phyloP scores from a whole-genome alignment of 225 moss, liverwort and hornwort genomes.

The Ulota crispa region DNA sequence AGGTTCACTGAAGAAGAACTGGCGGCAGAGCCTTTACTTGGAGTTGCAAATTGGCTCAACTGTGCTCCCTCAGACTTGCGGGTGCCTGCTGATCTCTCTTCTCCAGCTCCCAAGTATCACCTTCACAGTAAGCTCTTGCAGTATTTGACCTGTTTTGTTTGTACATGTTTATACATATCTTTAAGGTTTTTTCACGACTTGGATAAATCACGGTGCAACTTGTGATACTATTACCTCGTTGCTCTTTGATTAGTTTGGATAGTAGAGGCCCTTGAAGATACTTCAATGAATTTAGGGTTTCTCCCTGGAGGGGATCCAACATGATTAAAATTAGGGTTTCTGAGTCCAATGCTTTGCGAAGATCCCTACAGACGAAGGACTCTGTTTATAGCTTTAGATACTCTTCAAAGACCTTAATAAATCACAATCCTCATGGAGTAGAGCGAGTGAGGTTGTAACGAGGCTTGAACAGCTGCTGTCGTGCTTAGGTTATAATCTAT shows the following conservation, averaged over 20 bases:
- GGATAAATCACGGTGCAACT: background rate
- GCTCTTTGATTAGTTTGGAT: background rate
- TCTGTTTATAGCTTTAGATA: background rate
- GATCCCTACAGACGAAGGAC: background rate
- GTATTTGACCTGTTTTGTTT: background rate
- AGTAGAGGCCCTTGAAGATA: background rate
- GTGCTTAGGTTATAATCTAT: background rate
- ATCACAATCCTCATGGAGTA: background rate
- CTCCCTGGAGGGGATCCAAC: too few species aligned
- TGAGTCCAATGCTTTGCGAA: background rate
- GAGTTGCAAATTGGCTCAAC: conserved; percentile 44
- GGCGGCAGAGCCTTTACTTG: conserved; percentile 44
- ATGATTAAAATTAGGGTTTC: background rate
- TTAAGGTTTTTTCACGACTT: background rate
- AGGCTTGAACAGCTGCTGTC: background rate
- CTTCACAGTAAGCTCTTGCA: conserved; percentile 21
- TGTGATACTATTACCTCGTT: background rate
- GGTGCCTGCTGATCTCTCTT: conserved; percentile 1
- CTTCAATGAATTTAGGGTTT: too few species aligned
- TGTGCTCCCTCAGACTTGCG: conserved; percentile 35
- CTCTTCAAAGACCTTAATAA: background rate
- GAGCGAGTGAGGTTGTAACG: background rate
- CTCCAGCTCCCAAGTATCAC: conserved; percentile 36
- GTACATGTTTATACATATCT: background rate
- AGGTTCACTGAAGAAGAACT: conserved; percentile 44